Base-by-base conservation (phyloP, 768 basidiomycete species). In the Panaeolus papilionaceus region DNA sequence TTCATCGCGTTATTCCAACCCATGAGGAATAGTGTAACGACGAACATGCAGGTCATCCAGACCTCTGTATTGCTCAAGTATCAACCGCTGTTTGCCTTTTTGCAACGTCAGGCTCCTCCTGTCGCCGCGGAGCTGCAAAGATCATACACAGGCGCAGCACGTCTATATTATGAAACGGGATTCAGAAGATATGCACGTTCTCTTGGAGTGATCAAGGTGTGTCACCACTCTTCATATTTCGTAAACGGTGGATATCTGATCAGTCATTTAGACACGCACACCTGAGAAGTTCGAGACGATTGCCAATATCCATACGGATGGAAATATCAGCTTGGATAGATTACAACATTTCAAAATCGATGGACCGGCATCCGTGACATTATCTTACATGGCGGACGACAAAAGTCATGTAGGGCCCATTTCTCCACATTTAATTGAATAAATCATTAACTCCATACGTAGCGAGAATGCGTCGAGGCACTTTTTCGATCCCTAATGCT, bases 131-230 rank as follows among this genome's bases (percentile, higher is more conserved):
- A 99, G 77, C 81, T 99, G 26, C 95, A 95, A 75, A 84, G 94
- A 63, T 90, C 93, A 2, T 99, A 99, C 76, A 81, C 92, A 37
- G 86, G 86, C 39, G 88, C 92, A 33, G 92, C 93, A 14, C 89
- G 96, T 45, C 86, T 93, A 23, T 99, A 98, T 76, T 98, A 95
- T 68, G 98, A 99, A 79, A 99, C 98, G 23, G 94, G 92, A 0
- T 96, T 98, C 76, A 83, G 98, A 69, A 82, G 98, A 49, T 99
- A 99, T 76, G 85, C 90, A 26, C 84, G 98, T 54, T 92, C 90
- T 74, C 81, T 99, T 61, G 87, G 89, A 40, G 88, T 84, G 78
- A 85, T 99, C 63, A 93, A 92, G 84, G 92, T 92, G 51, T 62
- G 80, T 63, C 23, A 61, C 1, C 18, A 45, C 44, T 38, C 26